Evolutionary conservation across 768 basidiomycete genomes (phyloP).

Genomic region (Pisolithus orientalis): DNA sequence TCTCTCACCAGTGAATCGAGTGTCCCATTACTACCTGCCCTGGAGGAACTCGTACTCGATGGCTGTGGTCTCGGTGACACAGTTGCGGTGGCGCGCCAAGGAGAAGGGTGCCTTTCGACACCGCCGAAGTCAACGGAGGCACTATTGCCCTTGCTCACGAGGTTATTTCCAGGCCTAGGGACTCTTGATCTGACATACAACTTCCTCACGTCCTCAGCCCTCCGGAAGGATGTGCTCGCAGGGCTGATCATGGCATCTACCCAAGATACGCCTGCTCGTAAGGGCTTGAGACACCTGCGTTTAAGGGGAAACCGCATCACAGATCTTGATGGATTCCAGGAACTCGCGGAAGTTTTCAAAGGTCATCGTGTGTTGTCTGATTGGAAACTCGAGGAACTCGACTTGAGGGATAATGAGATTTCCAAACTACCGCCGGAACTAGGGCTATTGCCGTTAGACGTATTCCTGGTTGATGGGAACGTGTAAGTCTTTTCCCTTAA

Average conservation of each 20-base stretch:
- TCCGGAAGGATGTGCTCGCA: slow-evolving; percentile 44
- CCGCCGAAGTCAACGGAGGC: slow-evolving; percentile 45
- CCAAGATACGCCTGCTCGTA: slow-evolving; percentile 21
- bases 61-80: slow-evolving; percentile 63
- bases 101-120: slow-evolving; percentile 25
- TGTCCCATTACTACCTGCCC: slow-evolving; percentile 46
- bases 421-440: slow-evolving; percentile 61
- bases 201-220: slow-evolving; percentile 45
- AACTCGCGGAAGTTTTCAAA: slow-evolving; percentile 57
- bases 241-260: slow-evolving; percentile 45
- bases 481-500: slow-evolving; percentile 41
- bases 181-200: slow-evolving; percentile 78
- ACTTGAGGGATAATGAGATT: slow-evolving; percentile 78
- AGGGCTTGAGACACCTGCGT: slow-evolving; percentile 59
- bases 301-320: slow-evolving; percentile 64
- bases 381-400: slow-evolving; percentile 80
- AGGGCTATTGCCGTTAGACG: slow-evolving; percentile 71
- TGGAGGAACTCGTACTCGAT: slow-evolving; percentile 73
- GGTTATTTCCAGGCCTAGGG: slow-evolving; percentile 64
- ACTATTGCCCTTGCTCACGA: slow-evolving; percentile 52
- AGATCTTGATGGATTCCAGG: slow-evolving; percentile 56
- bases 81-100: slow-evolving; percentile 40
- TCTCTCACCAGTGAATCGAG: slow-evolving; percentile 19
- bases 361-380: slow-evolving; percentile 53
- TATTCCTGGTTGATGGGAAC: slow-evolving; percentile 82